Conservation (phyloP, 2,329 filamentous ascomycete genomes). For the Ascochyta lentis region DNA sequence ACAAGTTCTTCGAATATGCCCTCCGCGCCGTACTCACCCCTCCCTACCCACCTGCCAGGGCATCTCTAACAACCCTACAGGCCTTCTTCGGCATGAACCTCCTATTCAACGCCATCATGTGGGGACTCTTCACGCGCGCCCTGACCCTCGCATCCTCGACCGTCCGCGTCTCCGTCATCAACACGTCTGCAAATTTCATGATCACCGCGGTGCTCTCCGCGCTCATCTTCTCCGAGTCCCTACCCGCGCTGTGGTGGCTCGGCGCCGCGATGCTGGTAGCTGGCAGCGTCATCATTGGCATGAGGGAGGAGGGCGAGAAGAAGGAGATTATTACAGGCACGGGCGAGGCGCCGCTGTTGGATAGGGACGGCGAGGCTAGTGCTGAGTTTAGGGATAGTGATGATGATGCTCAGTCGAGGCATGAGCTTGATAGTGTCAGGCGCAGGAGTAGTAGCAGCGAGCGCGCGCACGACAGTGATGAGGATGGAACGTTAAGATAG, state of each 20-base stretch:
- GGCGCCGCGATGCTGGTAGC: slow-evolving; percentile 75
- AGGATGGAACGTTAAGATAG: slow-evolving; percentile 42
- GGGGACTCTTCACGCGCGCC: slow-evolving; percentile 80
- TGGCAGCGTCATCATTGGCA: slow-evolving; percentile 79
- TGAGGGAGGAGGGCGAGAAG: slow-evolving; percentile 64
- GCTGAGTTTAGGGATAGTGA: slow-evolving; percentile 49
- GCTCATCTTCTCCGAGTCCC: slow-evolving; percentile 72
- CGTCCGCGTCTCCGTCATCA: slow-evolving; percentile 81
- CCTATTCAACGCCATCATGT: slow-evolving; percentile 80
- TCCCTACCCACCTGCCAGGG: not conserved
- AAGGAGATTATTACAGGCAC: slow-evolving; percentile 36
- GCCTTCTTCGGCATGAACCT: slow-evolving; percentile 78
- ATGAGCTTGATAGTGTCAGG: slow-evolving; percentile 41
- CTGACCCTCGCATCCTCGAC: slow-evolving; percentile 77
- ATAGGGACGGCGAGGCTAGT: slow-evolving; percentile 23
- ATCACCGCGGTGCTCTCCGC: slow-evolving; percentile 75
- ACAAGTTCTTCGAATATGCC: slow-evolving; percentile 57
- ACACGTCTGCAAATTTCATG: slow-evolving; percentile 83
- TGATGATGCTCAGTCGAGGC: slow-evolving; percentile 28
- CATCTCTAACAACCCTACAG: slow-evolving; percentile 49
- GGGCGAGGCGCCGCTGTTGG: slow-evolving; percentile 31
- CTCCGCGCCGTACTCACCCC: slow-evolving; percentile 55
- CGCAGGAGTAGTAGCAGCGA: slow-evolving; percentile 14
- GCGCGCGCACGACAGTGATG: slow-evolving; percentile 33
- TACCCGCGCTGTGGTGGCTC: slow-evolving; percentile 78